Base-by-base conservation (phyloP, 257 asterid species). In the Capsicum pubescens region DNA sequence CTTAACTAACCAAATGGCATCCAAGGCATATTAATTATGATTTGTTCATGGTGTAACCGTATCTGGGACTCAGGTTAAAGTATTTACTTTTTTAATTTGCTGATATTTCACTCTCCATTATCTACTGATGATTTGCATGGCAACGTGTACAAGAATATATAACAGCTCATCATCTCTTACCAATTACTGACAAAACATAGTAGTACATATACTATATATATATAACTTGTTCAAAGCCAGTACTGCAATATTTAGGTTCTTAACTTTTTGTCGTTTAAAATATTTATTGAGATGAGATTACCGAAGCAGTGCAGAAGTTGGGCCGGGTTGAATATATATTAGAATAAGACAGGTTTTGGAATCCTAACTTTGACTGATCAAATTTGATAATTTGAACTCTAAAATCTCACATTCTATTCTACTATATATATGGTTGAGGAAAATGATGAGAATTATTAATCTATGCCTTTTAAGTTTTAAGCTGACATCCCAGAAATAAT, bases 321-420 rank as follows among this genome's bases (percentile, higher is more conserved):
- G 91, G 74, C 74, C 6, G 12, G 83, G 64, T 48, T 84, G 19
- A 86, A 39, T 39, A 39, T 39, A 39, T 39, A 39, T 39, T 39
- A 66, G 57, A 87, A 84, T 87, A 86, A 85, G 88, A 85, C 76
- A 91, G 68, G 85, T 90, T 94, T 91, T 86, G 88, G 91, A 88
- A 91, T 85, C 88, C 91, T 85, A 83, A 50, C 90, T 91, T 92
- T 95, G 97, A 93, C 97, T 85, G 48, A 44, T 4, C 87, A 36
- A 54, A 88, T 90, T 87, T 89, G 46, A 79, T 89, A 85, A 89
- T 74, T 71, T 72, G 69, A 88, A 84, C 90, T 91, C 91, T 91
- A 93, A 88, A 92, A 84, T n/a, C 88, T 89, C 88, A 86, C 76
- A 19, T 32, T 66, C 7, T 87, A 19, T 32, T 66, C 7, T 87